These are phyloP conservation scores for Metarhizium robertsii DNA, from an alignment of 2,329 filamentous ascomycete species.

Conservation along the genomic window DNA sequence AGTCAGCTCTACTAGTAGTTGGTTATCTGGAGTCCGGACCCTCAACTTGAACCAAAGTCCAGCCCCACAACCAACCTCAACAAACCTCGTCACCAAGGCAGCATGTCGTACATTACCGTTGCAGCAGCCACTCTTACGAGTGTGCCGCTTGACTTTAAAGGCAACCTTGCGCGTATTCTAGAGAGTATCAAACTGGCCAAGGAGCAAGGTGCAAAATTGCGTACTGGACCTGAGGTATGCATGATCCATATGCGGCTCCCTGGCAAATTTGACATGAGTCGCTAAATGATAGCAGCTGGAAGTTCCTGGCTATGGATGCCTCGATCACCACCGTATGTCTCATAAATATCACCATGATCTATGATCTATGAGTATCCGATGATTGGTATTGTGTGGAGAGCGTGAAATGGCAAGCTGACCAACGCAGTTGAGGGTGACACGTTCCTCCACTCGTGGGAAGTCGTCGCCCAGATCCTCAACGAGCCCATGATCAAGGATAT, in stretches of 20 bases:
- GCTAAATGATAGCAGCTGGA: constrained; percentile 1
- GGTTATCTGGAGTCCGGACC: too few species aligned
- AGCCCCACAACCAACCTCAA: too few species aligned
- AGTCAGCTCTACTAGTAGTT: too few species aligned
- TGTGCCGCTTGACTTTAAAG: constrained; percentile 48
- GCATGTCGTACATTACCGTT: constrained; percentile 24
- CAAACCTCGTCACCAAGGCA: too few species aligned
- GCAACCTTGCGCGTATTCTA: constrained; percentile 54
- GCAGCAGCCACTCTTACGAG: constrained; percentile 25
- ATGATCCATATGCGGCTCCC: not conserved
- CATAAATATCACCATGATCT: not conserved
- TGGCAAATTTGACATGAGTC: not conserved
- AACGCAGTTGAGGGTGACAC: constrained; percentile 17
- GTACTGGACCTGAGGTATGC: constrained; percentile 39
- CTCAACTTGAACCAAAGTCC: too few species aligned
- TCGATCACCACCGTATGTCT: constrained; percentile 10
- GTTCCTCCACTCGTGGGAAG: constrained; percentile 19
- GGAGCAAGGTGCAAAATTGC: constrained; percentile 45
- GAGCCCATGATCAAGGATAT: constrained; percentile 15
- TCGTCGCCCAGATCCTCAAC: constrained; percentile 18
- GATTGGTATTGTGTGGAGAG: too few species aligned
- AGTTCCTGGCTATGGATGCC: constrained; percentile 20
- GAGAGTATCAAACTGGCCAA: constrained; percentile 52
- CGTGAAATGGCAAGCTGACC: too few species aligned
- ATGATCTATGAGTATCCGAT: too few species aligned